Evolutionary conservation across 2,329 filamentous ascomycete genomes (phyloP), one percentile per base, ranked within the genome.

Genomic region (Neofusicoccum cordaticola): DNA sequence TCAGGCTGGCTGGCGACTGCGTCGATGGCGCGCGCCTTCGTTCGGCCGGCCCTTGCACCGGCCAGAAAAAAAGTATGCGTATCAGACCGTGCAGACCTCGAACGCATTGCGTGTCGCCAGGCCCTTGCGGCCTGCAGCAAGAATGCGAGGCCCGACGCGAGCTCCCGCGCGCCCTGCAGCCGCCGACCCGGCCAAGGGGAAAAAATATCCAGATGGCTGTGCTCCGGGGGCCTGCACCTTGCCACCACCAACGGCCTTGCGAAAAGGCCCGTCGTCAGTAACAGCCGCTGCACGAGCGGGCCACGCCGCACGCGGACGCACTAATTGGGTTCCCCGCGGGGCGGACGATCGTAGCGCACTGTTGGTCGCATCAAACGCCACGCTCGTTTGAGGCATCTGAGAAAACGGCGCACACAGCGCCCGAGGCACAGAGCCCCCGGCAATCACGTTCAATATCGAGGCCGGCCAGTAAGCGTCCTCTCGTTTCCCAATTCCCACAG

Each of bases 21-120:
- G 27, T 50, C 47, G 35, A 56, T 19, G 51, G 35, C 51, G 34
- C 41, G 6, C 35, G 51, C 34, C 15, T 31, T 13, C 22, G 47
- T 15, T 37, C 50, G n/a, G 19, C 41, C 42, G 31, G 42, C 56
- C 56, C 56, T 60, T 60, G 42, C 56, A 22, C 42, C 31, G 27
- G 19, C 15, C 53, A 45, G 19, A 44, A 45, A 47, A 60, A 60
- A 31, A 60, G 53, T 45, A 44, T 57, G 37, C 52, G 52, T 57
- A 58, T 34, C 53, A 58, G 53, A 17, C 52, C 37, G 50, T 53
- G 51, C 51, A 41, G 51, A 17, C n/a, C 39, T 60, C 56, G 41
- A n/a, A 60, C 56, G 56, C 56, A 60, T 60, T 60, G 56, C 56
- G 56, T 60, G 56, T 60, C 56, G 56, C 56, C 56, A 58, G 56